Conservation (phyloP, 331 rosid genomes). For the Quercus phellos region DNA sequence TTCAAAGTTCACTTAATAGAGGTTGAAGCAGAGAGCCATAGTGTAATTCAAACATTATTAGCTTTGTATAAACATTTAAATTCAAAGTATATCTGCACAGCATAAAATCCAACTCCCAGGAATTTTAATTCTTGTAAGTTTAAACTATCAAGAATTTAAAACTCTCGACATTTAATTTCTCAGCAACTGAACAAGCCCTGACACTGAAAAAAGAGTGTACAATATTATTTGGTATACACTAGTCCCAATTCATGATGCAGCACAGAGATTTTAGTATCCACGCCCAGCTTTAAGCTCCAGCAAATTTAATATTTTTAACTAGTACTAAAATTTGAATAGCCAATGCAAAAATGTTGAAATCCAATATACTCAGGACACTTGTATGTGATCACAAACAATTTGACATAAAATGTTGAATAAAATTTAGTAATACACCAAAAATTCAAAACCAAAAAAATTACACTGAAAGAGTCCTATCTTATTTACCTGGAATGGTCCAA, state of each 20-base stretch:
- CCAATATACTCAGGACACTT: background rate
- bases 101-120: no score
- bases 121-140: no score
- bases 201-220: background rate
- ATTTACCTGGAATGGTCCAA: slow-evolving; percentile 92
- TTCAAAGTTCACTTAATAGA: background rate
- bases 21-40: background rate
- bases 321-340: background rate
- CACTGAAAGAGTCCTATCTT: background rate
- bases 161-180: no score
- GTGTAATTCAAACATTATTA: background rate
- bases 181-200: background rate
- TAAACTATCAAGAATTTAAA: no score
- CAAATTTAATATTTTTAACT: background rate
- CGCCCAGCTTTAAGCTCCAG: background rate
- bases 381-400: background rate
- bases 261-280: background rate
- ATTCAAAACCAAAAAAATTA: background rate
- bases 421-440: background rate
- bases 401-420: background rate
- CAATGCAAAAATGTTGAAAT: background rate
- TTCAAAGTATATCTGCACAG: no score
- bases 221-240: background rate
- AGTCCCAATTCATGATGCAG: background rate
- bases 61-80: background rate